Evolutionary conservation across 306 rosid genomes (phyloP).

Genomic region (apple (Malus domestica)): DNA sequence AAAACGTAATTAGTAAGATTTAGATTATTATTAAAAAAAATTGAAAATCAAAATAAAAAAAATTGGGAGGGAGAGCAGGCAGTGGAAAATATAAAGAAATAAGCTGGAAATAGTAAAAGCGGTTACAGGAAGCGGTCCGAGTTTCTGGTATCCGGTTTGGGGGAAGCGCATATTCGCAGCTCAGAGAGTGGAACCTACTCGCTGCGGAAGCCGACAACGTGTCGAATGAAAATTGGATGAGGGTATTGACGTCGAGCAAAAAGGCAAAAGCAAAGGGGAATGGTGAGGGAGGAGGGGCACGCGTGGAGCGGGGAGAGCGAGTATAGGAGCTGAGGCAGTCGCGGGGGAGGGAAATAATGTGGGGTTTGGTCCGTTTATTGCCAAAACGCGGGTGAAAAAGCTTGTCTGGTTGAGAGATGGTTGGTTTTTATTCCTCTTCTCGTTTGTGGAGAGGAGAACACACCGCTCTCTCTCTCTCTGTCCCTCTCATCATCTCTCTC

Average conservation of each 20-base stretch:
- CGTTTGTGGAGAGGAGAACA: conserved; percentile 84
- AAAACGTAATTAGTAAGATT: not conserved
- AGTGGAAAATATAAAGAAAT: conserved; percentile 5
- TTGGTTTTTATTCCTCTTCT: conserved; percentile 77
- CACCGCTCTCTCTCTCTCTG: conserved; percentile 27
- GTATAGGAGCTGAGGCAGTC: not conserved
- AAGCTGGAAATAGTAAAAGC: conserved; percentile 30
- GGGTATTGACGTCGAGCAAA: not conserved
- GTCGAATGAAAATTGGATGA: not conserved
- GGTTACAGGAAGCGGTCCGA: conserved; percentile 32
- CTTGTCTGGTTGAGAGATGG: conserved; percentile 35
- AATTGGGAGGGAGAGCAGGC: not conserved
- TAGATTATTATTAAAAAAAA: not conserved
- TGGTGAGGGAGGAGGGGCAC: conserved; percentile 1
- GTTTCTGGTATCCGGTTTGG: conserved; percentile 17
- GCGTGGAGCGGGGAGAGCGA: conserved; percentile 9
- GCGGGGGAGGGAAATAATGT: not conserved
- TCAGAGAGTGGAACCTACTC: not conserved
- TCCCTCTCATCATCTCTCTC: not conserved
- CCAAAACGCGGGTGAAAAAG: conserved; percentile 38
- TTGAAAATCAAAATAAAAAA: not conserved
- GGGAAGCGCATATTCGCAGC: not conserved
- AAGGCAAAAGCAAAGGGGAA: conserved; percentile 2
- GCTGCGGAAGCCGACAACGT: conserved; percentile 10
- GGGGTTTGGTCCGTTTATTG: conserved; percentile 13